These are phyloP conservation scores for Gigaspora rosea DNA, from an alignment of 192 early-diverging fungal species.

Conservation along the genomic window DNA sequence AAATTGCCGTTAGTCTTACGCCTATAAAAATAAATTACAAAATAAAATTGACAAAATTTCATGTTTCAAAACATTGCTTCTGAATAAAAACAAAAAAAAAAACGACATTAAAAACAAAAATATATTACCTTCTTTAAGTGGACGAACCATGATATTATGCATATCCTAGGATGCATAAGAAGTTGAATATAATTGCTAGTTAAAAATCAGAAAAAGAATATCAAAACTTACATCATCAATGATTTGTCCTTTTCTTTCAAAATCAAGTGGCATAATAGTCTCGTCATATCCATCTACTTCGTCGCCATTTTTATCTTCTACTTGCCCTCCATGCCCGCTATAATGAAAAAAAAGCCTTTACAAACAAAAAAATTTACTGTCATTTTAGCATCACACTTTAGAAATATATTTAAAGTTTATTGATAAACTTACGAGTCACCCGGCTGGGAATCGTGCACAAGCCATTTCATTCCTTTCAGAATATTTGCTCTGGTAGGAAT, in stretches of 20 bases:
- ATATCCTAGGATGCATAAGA: too few species aligned
- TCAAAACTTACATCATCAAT: constrained; percentile 59
- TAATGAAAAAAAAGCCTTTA: constrained; percentile 77
- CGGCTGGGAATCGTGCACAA: constrained; percentile 70
- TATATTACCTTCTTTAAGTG: background rate
- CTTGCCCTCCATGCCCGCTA: constrained; percentile 75
- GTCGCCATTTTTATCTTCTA: constrained; percentile 60
- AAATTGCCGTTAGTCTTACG: constrained; percentile 75
- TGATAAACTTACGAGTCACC: constrained; percentile 63
- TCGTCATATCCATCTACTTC: constrained; percentile 83
- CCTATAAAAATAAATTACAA: constrained; percentile 33
- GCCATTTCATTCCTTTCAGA: constrained; percentile 72
- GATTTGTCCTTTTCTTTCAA: constrained; percentile 59
- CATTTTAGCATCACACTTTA: background rate
- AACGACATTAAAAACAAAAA: background rate
- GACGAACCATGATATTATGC: background rate
- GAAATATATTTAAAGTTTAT: background rate
- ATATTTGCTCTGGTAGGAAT: constrained; percentile 78
- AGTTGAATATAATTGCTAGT: too few species aligned
- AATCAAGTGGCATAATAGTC: constrained; percentile 72
- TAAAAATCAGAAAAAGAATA: too few species aligned
- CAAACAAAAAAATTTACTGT: background rate
- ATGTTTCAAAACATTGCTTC: too few species aligned
- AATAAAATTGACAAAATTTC: background rate
- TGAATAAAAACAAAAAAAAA: background rate